These are phyloP conservation scores for Aspergillus fructus DNA, from an alignment of 2,329 filamentous ascomycete genomes.

Conservation along the genomic window DNA sequence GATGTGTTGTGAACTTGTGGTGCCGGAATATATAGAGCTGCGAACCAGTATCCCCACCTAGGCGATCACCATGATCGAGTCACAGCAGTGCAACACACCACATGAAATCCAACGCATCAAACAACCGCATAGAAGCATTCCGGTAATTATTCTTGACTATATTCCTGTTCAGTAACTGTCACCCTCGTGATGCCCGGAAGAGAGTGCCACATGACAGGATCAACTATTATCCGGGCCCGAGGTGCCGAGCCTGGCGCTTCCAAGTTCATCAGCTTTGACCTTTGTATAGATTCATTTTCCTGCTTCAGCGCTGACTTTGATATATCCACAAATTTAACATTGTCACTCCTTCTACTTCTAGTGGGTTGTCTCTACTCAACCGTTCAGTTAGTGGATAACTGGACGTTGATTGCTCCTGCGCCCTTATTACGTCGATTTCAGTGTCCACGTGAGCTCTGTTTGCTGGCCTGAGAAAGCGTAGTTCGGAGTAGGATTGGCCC, in stretches of 20 bases:
- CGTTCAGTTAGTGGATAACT: neutral
- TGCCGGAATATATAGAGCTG: no score
- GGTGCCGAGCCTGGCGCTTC: neutral
- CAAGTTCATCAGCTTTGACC: neutral
- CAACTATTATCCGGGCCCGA: neutral
- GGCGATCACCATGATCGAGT: no score
- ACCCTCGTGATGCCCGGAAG: neutral
- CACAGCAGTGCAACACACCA: no score
- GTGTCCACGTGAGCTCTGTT: conserved; percentile 8
- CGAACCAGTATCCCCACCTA: no score
- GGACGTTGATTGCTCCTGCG: neutral
- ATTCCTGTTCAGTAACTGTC: no score
- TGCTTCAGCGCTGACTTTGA: neutral
- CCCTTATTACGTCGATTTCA: neutral
- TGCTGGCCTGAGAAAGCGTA: neutral
- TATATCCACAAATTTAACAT: neutral
- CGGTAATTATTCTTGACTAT: no score
- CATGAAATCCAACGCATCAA: no score
- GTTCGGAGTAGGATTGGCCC: neutral
- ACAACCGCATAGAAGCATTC: no score
- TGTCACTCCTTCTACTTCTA: neutral
- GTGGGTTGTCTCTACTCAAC: neutral
- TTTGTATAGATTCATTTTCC: conserved; percentile 12
- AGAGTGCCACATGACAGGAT: conserved; percentile 5
- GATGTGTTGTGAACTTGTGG: no score